phyloP scores from a whole-genome alignment of 306 rosid species.

The Sicyos baderoa region DNA sequence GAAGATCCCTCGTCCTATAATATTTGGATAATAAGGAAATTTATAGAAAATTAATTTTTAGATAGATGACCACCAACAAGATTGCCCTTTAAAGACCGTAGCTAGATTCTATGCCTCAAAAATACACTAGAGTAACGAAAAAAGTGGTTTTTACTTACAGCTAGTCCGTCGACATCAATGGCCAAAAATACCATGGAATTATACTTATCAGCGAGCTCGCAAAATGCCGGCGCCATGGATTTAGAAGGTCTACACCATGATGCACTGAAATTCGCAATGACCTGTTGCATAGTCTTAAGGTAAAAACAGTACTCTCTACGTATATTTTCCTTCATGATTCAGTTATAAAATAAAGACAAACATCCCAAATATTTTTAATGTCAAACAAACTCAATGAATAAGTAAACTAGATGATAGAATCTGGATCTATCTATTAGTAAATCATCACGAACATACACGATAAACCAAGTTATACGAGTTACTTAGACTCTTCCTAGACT shows the following conservation, averaged over 20 bases:
- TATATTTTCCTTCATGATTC: neutral
- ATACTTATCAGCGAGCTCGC: slow-evolving; percentile 61
- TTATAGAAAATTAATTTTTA: too few relatives aligned
- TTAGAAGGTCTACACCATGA: slow-evolving; percentile 76
- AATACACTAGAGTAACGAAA: neutral
- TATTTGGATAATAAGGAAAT: too few relatives aligned
- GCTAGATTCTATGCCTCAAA: neutral
- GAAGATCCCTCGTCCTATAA: too few relatives aligned
- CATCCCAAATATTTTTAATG: neutral
- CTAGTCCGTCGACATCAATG: slow-evolving; percentile 69
- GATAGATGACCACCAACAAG: too few relatives aligned
- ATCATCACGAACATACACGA: too few relatives aligned
- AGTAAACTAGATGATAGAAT: neutral
- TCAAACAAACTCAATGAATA: neutral
- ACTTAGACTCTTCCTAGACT: too few relatives aligned
- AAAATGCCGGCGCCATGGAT: slow-evolving; percentile 44
- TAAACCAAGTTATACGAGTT: too few relatives aligned
- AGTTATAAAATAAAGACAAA: neutral
- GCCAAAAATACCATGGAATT: slow-evolving; percentile 54
- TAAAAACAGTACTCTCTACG: neutral
- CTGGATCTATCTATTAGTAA: too few relatives aligned
- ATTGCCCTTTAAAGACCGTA: neutral
- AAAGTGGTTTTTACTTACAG: slow-evolving; percentile 38
- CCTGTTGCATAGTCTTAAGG: slow-evolving; percentile 32
- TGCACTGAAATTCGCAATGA: slow-evolving; percentile 74